Conservation (phyloP, 805 yeast genomes). For the Spathaspora boniae region DNA sequence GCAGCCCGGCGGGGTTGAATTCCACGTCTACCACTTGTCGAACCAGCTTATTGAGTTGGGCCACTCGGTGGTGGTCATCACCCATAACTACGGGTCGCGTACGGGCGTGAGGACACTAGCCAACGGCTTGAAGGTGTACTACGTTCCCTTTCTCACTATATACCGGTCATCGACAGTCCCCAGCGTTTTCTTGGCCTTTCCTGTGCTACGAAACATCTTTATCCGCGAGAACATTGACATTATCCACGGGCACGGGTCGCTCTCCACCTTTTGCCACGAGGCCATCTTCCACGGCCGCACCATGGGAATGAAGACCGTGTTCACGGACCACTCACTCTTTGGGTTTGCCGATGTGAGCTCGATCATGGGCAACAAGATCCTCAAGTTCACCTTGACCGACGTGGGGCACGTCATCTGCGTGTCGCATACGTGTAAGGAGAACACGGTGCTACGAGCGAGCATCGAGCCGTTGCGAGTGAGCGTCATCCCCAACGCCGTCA, state of each 20-base stretch:
- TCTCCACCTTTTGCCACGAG: conserved; percentile 83
- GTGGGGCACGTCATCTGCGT: conserved; percentile 95
- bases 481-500: conserved; percentile 95
- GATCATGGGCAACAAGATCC: conserved; percentile 79
- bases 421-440: conserved; percentile 93
- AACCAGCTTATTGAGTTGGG: conserved; percentile 77
- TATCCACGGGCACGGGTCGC: conserved; percentile 94
- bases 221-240: conserved; percentile 83
- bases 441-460: conserved; percentile 84
- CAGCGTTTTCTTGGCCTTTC: conserved; percentile 83
- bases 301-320: conserved; percentile 87
- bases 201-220: conserved; percentile 78
- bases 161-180: conserved; percentile 86
- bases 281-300: conserved; percentile 87
- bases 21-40: conserved; percentile 88
- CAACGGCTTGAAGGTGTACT: conserved; percentile 90
- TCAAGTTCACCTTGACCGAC: conserved; percentile 80
- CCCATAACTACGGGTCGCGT: conserved; percentile 85
- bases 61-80: conserved; percentile 79
- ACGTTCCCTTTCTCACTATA: conserved; percentile 78
- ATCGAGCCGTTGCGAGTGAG: conserved; percentile 74
- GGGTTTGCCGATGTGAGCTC: conserved; percentile 87
- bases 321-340: conserved; percentile 94
- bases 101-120: conserved; percentile 79
- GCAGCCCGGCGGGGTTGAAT: conserved; percentile 97